These are phyloP conservation scores for Neonectria hederae DNA, from an alignment of 2,329 filamentous ascomycete genomes.

Conservation along the genomic window DNA sequence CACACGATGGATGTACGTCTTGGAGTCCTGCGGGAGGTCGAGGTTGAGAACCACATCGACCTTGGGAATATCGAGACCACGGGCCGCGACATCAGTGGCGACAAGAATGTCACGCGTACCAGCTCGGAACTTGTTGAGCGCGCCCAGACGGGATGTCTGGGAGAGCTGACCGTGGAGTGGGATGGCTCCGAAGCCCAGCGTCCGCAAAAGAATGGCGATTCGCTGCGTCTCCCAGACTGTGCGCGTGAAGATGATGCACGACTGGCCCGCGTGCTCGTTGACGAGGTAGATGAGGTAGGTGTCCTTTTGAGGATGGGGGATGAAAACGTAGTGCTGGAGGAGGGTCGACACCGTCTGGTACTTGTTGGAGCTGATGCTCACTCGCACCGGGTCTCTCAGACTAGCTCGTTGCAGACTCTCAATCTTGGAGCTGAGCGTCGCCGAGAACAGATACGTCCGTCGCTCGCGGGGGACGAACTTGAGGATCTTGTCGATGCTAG, in stretches of 20 bases:
- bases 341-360: constrained; percentile 93
- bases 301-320: constrained; percentile 89
- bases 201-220: constrained; percentile 81
- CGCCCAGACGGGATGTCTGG: constrained; percentile 85
- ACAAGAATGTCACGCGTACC: constrained; percentile 86
- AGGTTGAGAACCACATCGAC: constrained; percentile 90
- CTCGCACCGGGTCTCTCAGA: constrained; percentile 82
- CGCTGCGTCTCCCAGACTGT: constrained; percentile 93
- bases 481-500: constrained; percentile 90
- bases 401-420: constrained; percentile 92
- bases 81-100: constrained; percentile 91
- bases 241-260: constrained; percentile 88
- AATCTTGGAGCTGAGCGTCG: constrained; percentile 93
- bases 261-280: constrained; percentile 88
- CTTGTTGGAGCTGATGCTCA: constrained; percentile 83
- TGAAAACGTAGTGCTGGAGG: constrained; percentile 85
- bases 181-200: constrained; percentile 88
- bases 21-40: constrained; percentile 83
- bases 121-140: constrained; percentile 88
- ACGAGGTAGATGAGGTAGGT: constrained; percentile 86
- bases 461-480: constrained; percentile 84
- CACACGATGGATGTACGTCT: constrained; percentile 91
- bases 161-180: constrained; percentile 92
- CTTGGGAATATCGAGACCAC: constrained; percentile 92
- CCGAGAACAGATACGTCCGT: constrained; percentile 89